Conservation (phyloP, 768 basidiomycete species). For the Trametes villosa region DNA sequence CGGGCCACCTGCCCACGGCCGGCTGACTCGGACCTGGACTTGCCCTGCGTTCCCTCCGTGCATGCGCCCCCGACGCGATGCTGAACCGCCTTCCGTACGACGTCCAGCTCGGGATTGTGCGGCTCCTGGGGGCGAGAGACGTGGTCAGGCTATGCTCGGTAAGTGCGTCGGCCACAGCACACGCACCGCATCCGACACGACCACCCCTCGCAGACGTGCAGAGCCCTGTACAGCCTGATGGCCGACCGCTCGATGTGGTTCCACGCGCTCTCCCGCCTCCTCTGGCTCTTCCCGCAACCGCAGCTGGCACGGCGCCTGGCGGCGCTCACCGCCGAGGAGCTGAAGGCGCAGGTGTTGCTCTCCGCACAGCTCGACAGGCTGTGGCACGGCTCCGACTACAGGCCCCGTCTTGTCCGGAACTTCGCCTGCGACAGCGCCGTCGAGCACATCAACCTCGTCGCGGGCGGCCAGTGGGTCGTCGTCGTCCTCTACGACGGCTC, state of each 20-base stretch:
- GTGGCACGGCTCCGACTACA: constrained; percentile 16
- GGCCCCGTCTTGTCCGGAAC: constrained; percentile 6
- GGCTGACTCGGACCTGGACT: neutral
- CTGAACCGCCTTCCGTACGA: constrained; percentile 20
- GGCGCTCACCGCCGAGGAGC: constrained; percentile 4
- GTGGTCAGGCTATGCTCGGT: constrained; percentile 19
- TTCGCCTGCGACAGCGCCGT: constrained; percentile 12
- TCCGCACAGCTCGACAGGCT: constrained; percentile 14
- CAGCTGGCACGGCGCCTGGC: constrained; percentile 5
- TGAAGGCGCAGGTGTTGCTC: constrained; percentile 11
- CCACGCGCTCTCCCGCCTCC: constrained; percentile 14
- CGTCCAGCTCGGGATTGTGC: constrained; percentile 9
- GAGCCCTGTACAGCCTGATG: constrained; percentile 8
- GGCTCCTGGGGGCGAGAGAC: constrained; percentile 9
- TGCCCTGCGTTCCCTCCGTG: constrained; percentile 8
- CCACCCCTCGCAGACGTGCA: constrained; percentile 14
- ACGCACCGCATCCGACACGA: neutral
- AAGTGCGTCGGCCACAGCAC: neutral
- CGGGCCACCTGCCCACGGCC: neutral
- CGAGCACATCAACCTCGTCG: constrained; percentile 19
- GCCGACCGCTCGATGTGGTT: constrained; percentile 19
- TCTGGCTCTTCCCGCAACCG: constrained; percentile 18
- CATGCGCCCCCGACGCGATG: neutral
- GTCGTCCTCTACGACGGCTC: constrained; percentile 21
- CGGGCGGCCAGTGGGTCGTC: constrained; percentile 19